Evolutionary conservation across 2,329 filamentous ascomycete genomes (phyloP), one percentile per base, ranked within the genome.

Genomic region (Rhinocladiella mackenziei): DNA sequence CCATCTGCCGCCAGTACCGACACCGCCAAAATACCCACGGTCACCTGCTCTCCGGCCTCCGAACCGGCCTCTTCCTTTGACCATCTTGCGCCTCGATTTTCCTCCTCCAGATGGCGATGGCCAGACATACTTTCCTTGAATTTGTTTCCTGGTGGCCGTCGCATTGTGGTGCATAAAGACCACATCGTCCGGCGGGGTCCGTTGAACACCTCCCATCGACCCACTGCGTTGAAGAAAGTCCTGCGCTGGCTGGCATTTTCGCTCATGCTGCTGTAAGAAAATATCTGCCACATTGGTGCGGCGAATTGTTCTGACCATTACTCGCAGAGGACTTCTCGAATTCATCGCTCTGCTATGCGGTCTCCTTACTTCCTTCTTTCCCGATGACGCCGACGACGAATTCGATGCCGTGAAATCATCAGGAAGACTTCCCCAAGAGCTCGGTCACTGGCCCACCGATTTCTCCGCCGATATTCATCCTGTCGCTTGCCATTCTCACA

Each of bases 401-500:
- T 58, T 62, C 29, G 54, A 58, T 22, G 50, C 47, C 31, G 77
- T 72, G 71, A 67, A 63, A 25, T 57, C 62, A 18, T 56, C 61
- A 7, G 62, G 65, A 23, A 56, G 67, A 15, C 46, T 60, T 11
- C 62, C 62, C 11, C 58, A 62, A 40, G 61, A 63, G 5, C 57
- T 66, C 5, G 50, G 33, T 15, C 62, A 58, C 44, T 71, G 66
- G 66, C 68, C 73, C 0, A 67, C 72, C 1, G 72, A 76, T 55
- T 64, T 72, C 50, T 75, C 73, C 3, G 67, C 66, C 15, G 71
- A 73, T 45, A 68, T 76, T 22, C 58, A 62, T 1, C 73, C 75
- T 0, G 68, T 74, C 9, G 65, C 63, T 22, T 77, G 74, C 47
- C 75, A 78, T 53, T 77, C 74, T 2, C 76, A 79, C 55, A 79